Percentiles rank a stretch among this genome's conserved stretches.
Conservation (phyloP, 306 rosid genomes). For the Gastrolobium villosum region DNA sequence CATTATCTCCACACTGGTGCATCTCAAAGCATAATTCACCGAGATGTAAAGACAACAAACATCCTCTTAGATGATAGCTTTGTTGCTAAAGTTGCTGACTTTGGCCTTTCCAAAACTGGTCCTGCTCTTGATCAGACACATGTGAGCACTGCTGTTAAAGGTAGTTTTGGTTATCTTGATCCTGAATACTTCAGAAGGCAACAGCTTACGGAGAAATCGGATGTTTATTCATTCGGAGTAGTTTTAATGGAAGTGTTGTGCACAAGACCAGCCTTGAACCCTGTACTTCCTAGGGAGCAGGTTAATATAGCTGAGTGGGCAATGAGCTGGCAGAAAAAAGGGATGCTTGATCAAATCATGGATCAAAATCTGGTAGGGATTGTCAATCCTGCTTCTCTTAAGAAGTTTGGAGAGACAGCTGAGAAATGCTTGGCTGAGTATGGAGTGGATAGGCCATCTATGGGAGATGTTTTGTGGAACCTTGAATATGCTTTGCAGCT, state of each 20-base stretch:
- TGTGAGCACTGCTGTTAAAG: conserved; percentile 98
- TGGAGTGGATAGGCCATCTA: conserved; percentile 96
- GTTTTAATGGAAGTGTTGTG: conserved; percentile 97
- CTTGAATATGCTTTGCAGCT: conserved; percentile 97
- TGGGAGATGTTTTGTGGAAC: conserved; percentile 97
- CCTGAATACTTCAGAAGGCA: conserved; percentile 98
- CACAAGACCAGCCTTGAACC: conserved; percentile 96
- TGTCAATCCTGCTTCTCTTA: conserved; percentile 88
- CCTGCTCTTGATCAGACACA: conserved; percentile 98
- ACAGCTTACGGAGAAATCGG: conserved; percentile 98
- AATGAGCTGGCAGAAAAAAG: conserved; percentile 95
- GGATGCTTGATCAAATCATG: conserved; percentile 96
- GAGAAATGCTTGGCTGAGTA: conserved; percentile 95
- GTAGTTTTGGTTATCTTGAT: conserved; percentile 97
- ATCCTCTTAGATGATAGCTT: conserved; percentile 93
- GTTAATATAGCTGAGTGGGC: conserved; percentile 99
- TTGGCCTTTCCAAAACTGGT: conserved; percentile 96
- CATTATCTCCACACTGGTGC: conserved; percentile 98
- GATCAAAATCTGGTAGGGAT: conserved; percentile 85
- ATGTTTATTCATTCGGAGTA: conserved; percentile 96
- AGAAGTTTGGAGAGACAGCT: conserved; percentile 95
- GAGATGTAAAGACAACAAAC: conserved; percentile 98
- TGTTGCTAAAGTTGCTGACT: conserved; percentile 97
- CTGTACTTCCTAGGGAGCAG: conserved; percentile 95
- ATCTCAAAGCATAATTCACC: conserved; percentile 91